Evolutionary conservation across 2,329 filamentous ascomycete species (phyloP), one percentile per base, ranked within the genome.

Genomic region (Ophiognomonia clavigignenti-juglandacearum): DNA sequence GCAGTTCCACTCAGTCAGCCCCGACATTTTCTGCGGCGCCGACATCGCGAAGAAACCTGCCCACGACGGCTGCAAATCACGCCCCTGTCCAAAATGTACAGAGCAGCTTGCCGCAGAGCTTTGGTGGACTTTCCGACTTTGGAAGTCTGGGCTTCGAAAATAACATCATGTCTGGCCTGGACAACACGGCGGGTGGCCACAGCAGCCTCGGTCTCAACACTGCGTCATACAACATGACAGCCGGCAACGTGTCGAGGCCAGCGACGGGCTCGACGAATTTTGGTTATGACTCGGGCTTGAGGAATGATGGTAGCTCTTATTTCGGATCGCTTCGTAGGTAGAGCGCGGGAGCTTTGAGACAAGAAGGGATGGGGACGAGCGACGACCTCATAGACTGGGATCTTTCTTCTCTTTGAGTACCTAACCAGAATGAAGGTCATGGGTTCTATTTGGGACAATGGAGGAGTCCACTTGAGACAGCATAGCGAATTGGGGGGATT

Each of bases 271-370:
- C 59, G 3, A 46, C 52, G 37, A 53, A 51, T 6, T 61, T 57
- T 20, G 56, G 54, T 2, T 64, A 62, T 43, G 61, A 65, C 37
- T 29, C 61, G 23, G 36, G 39, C 9, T 38, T 59, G 10, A 22
- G 49, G 3, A 51, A 45, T 39, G 49, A 51, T 16, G 49, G 45
- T 7, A 49, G 29, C 14, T 45, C 49, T 1, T 57, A 53, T 31
- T 64, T 50, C 43, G 56, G 34, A 35, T n/a, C 13, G 32, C 44
- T 50, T 35, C 59, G 53, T 34, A 54, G 57, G 24, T 60, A 43
- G 49, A 16, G 18, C 6, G 6, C 4, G 16, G 11, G 24, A 23
- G 18, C 36, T 6, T 14, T 13, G n/a, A n/a, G n/a, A n/a, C n/a
- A n/a, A n/a, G n/a, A n/a, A n/a, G n/a, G n/a, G n/a, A n/a, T n/a